Evolutionary conservation across 306 rosid species (phyloP).

Genomic region (Malus orientalis): DNA sequence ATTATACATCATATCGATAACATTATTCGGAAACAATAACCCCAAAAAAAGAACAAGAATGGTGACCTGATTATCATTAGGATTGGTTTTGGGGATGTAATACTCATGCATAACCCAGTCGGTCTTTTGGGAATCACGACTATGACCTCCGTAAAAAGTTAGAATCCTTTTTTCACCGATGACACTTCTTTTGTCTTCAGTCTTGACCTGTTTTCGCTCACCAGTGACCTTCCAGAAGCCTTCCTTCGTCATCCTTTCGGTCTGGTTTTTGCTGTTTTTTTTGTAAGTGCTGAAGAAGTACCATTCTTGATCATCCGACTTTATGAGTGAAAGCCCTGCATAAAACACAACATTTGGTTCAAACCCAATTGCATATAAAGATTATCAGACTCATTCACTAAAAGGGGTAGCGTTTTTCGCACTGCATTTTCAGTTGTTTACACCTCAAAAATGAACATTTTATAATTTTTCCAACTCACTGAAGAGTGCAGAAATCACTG

Average conservation of each 20-base stretch:
- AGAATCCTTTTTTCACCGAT: conserved; percentile 62
- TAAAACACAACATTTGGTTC: background rate
- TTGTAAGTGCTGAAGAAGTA: conserved; percentile 48
- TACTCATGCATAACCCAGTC: conserved; percentile 74
- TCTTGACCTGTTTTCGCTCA: conserved; percentile 6
- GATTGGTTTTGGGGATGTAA: conserved; percentile 10
- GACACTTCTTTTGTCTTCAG: conserved; percentile 1
- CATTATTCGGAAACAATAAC: background rate
- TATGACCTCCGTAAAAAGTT: conserved; percentile 36
- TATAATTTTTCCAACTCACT: no score
- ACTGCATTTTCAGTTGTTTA: background rate
- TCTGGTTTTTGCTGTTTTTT: conserved; percentile 10
- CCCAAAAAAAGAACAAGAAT: background rate
- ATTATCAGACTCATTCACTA: background rate
- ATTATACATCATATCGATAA: background rate
- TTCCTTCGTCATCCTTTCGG: conserved; percentile 28
- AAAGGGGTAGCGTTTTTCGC: background rate
- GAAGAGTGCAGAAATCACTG: background rate
- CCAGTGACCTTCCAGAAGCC: conserved; percentile 83
- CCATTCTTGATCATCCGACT: conserved; percentile 46
- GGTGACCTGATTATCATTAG: conserved; percentile 28
- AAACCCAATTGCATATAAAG: background rate
- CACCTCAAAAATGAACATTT: background rate
- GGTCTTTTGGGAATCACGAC: conserved; percentile 19
- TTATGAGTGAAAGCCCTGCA: conserved; percentile 20